Evolutionary conservation across 441 rosid genomes (phyloP).

Genomic region (Arabidopsis lyrata): DNA sequence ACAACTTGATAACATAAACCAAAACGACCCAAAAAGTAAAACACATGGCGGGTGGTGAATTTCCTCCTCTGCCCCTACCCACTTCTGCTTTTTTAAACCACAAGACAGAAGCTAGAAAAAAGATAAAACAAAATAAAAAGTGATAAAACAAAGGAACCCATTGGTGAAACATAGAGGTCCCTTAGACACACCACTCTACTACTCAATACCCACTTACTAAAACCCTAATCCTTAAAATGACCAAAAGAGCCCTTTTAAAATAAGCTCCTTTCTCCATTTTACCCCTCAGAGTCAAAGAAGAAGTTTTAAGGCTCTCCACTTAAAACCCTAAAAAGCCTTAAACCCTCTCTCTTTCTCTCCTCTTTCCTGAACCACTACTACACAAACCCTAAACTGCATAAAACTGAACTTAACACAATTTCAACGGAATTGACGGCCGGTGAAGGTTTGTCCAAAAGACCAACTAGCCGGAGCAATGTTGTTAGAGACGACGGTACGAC

Average conservation of each 20-base stretch:
- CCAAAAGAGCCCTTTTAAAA: slow-evolving; percentile 41
- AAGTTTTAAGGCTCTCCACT: slow-evolving; percentile 22
- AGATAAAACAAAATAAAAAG: not conserved
- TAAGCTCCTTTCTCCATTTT: slow-evolving; percentile 33
- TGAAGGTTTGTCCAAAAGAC: slow-evolving; percentile 81
- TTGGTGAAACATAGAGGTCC: slow-evolving; percentile 38
- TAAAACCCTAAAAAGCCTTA: slow-evolving; percentile 39
- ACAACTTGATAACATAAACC: slow-evolving; percentile 6
- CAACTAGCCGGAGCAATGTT: slow-evolving; percentile 65
- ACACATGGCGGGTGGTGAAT: slow-evolving; percentile 41
- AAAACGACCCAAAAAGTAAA: not conserved
- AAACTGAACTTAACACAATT: not conserved
- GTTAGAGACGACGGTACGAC: slow-evolving; percentile 57
- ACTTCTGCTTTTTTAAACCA: slow-evolving; percentile 36
- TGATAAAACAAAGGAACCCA: slow-evolving; percentile 35
- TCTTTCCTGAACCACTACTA: slow-evolving; percentile 25
- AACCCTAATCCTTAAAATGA: slow-evolving; percentile 41
- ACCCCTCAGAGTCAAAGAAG: slow-evolving; percentile 30
- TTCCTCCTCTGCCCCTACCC: slow-evolving; percentile 44
- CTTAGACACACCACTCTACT: slow-evolving; percentile 38
- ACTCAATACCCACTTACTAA: slow-evolving; percentile 14
- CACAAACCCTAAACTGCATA: slow-evolving; percentile 36
- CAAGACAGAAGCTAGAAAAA: slow-evolving; percentile 20
- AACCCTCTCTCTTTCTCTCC: slow-evolving; percentile 11
- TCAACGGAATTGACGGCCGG: slow-evolving; percentile 80